A percentile compares a stretch with the other conserved stretches of the same genome.
These are phyloP conservation scores for Begonia loranthoides DNA, from an alignment of 306 rosid genomes.

Conservation along the genomic window DNA sequence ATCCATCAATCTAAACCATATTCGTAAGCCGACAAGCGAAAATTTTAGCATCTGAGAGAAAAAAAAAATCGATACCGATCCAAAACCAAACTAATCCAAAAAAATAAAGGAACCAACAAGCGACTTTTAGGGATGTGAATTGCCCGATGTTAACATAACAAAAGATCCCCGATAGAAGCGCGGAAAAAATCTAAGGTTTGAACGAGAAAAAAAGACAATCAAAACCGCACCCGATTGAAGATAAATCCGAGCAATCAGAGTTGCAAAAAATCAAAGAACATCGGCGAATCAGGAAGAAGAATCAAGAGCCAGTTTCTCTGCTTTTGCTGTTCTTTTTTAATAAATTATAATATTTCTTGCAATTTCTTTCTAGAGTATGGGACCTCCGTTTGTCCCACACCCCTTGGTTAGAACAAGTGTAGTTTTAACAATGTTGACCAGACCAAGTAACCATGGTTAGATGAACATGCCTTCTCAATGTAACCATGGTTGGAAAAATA, in stretches of 20 bases:
- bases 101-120: constrained; percentile 30
- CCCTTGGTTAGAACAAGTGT: not conserved
- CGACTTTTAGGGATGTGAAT: constrained; percentile 13
- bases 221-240: constrained; percentile 36
- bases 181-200: constrained; percentile 9
- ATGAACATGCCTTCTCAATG: not conserved
- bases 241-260: constrained; percentile 32
- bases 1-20: constrained; percentile 19
- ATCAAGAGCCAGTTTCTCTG: constrained; percentile 5
- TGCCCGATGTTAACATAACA: constrained; percentile 7
- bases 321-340: not conserved
- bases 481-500: constrained; percentile 16
- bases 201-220: constrained; percentile 21
- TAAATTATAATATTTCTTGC: not conserved
- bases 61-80: constrained; percentile 16
- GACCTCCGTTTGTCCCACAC: not conserved
- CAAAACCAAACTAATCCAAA: not conserved
- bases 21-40: constrained; percentile 18
- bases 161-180: constrained; percentile 35
- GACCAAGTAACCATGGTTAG: constrained; percentile 20
- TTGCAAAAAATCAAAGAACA: constrained; percentile 36
- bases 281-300: constrained; percentile 32
- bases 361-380: not conserved
- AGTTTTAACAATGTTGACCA: too few species aligned
- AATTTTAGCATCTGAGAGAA: constrained; percentile 18